Conservation (phyloP, 495 filamentous ascomycete species). For the Aeminium ludgeri region DNA sequence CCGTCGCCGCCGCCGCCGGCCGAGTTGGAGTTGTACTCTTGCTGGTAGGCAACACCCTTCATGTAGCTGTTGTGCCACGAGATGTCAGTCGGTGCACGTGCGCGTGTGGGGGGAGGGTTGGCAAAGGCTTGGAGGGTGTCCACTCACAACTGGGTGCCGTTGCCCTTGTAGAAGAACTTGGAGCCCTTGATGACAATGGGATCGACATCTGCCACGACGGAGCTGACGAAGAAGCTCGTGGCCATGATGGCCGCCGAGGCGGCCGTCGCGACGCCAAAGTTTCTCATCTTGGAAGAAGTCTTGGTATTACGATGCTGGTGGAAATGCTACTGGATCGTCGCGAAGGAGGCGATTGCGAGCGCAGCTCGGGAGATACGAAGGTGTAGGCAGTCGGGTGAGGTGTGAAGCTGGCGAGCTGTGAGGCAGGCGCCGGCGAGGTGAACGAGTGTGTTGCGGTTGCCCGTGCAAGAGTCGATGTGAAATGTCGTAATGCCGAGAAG, state of each 20-base stretch:
- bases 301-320: conserved; percentile 2
- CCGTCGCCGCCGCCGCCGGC: no score
- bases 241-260: conserved; percentile 21
- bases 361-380: no score
- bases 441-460: no score
- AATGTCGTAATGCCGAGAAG: no score
- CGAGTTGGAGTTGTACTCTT: conserved; percentile 40
- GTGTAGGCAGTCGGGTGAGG: no score
- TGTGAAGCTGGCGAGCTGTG: no score
- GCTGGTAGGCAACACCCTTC: conserved; percentile 79
- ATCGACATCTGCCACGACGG: conserved; percentile 19
- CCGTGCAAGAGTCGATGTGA: no score
- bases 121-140: no score
- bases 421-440: no score
- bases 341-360: no score
- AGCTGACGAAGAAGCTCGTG: conserved; percentile 19
- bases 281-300: conserved; percentile 9
- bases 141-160: conserved; percentile 65
- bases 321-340: not conserved
- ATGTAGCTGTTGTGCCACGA: conserved; percentile 37
- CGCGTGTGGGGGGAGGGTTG: not conserved
- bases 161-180: conserved; percentile 65
- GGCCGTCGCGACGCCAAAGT: conserved; percentile 12
- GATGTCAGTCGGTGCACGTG: not conserved
- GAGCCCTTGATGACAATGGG: conserved; percentile 38